These are phyloP conservation scores for Hypoxylon rickii DNA, from an alignment of 495 filamentous ascomycete species.

Conservation along the genomic window DNA sequence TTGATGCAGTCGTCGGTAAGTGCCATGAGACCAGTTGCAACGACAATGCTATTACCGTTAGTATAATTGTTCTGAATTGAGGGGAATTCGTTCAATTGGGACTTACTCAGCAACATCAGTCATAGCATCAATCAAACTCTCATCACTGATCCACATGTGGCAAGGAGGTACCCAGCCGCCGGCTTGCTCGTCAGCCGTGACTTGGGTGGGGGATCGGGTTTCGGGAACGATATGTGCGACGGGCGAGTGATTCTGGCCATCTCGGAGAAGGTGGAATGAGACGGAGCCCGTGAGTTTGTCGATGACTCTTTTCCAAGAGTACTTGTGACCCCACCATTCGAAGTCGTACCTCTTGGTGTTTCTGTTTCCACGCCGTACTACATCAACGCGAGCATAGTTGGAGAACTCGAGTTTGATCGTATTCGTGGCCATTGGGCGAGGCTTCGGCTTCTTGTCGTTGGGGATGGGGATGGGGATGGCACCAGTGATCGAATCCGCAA, in stretches of 20 bases:
- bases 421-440: conserved; percentile 63
- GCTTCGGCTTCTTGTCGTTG: conserved; percentile 41
- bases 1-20: conserved; percentile 93
- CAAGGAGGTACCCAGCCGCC: conserved; percentile 93
- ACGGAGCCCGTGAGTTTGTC: conserved; percentile 64
- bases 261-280: conserved; percentile 78
- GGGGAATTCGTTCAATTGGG: conserved; percentile 2
- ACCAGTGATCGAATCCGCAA: conserved; percentile 45
- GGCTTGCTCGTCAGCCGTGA: conserved; percentile 71
- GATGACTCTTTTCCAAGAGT: conserved; percentile 79
- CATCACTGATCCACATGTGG: conserved; percentile 84
- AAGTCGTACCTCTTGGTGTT: conserved; percentile 82
- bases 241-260: conserved; percentile 59
- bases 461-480: conserved; percentile 40
- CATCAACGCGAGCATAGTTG: conserved; percentile 93
- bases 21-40: conserved; percentile 86
- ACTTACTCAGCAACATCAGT: conserved; percentile 95
- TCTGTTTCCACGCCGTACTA: conserved; percentile 72
- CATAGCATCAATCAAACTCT: conserved; percentile 63
- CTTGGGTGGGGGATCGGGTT: conserved; percentile 68
- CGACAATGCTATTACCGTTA: conserved; percentile 68
- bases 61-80: conserved; percentile 3
- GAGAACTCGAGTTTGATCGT: conserved; percentile 90
- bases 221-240: conserved; percentile 90
- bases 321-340: conserved; percentile 87